Evolutionary conservation across 257 asterid species (phyloP).

Genomic region (Solanum appendiculatum): DNA sequence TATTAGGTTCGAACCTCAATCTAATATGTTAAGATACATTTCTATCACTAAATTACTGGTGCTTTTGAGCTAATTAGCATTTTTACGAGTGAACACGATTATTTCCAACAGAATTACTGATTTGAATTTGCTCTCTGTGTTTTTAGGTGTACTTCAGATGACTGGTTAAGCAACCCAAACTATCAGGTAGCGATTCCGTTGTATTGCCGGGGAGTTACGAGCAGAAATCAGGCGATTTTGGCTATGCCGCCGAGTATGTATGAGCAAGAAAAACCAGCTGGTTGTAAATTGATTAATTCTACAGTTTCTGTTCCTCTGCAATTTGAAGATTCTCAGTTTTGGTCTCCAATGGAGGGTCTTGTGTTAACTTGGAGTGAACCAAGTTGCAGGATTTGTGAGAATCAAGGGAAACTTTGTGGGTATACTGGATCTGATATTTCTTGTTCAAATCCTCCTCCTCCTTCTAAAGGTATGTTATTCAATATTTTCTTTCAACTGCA

Average conservation of each 20-base stretch:
- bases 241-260: slow-evolving; percentile 12
- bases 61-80: neutral
- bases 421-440: slow-evolving; percentile 21
- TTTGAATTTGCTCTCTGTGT: neutral
- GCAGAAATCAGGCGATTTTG: slow-evolving; percentile 31
- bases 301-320: slow-evolving; percentile 28
- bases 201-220: slow-evolving; percentile 27
- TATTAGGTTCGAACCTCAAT: too few relatives aligned
- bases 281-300: slow-evolving; percentile 24
- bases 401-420: slow-evolving; percentile 39
- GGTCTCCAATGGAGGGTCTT: slow-evolving; percentile 39
- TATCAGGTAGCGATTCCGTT: slow-evolving; percentile 15
- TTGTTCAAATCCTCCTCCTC: slow-evolving; percentile 28
- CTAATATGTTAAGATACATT: too few relatives aligned
- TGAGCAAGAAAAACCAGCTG: slow-evolving; percentile 7
- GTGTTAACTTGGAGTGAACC: slow-evolving; percentile 49
- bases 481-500: neutral
- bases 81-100: neutral
- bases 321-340: slow-evolving; percentile 18
- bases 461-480: slow-evolving; percentile 28
- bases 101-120: neutral
- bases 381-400: slow-evolving; percentile 35
- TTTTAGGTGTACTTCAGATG: slow-evolving; percentile 19
- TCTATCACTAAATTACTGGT: too few relatives aligned
- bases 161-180: neutral